Evolutionary conservation across 495 filamentous ascomycete species (phyloP).

Genomic region (Annulohypoxylon stygium): DNA sequence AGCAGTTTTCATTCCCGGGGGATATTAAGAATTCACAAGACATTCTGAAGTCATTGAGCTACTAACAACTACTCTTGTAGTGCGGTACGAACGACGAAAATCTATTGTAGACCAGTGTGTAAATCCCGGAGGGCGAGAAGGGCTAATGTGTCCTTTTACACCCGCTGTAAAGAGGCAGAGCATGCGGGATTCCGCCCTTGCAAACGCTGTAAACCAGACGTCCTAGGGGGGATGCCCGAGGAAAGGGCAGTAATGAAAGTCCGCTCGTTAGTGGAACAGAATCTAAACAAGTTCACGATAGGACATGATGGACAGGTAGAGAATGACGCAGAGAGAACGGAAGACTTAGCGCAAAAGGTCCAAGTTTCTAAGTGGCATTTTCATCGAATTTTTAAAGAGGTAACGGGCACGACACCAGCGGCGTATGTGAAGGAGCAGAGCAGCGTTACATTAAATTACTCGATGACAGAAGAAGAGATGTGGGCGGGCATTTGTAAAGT

Average conservation of each 20-base stretch:
- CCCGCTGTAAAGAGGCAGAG: constrained; percentile 67
- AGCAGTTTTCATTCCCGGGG: too few species aligned
- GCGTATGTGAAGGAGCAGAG: constrained; percentile 56
- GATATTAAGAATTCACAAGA: too few species aligned
- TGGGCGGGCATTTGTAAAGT: constrained; percentile 1
- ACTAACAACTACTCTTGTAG: too few species aligned
- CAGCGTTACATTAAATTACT: not conserved
- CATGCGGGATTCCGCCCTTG: constrained; percentile 70
- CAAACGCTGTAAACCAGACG: constrained; percentile 73
- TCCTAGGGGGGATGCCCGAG: constrained; percentile 50
- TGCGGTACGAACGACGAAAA: constrained; percentile 71
- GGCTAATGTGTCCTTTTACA: constrained; percentile 71
- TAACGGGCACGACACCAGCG: constrained; percentile 69
- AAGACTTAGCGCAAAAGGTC: constrained; percentile 65
- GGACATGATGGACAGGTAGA: constrained; percentile 37
- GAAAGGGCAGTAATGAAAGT: constrained; percentile 64
- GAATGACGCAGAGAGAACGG: constrained; percentile 57
- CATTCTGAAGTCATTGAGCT: too few species aligned
- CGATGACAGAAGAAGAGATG: constrained; percentile 12
- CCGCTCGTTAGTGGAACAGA: constrained; percentile 51
- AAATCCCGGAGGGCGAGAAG: constrained; percentile 71
- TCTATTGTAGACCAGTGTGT: constrained; percentile 75
- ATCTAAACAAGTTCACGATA: constrained; percentile 13
- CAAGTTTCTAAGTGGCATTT: constrained; percentile 72
- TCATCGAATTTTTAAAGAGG: constrained; percentile 73